Evolutionary conservation across 2,329 filamentous ascomycete genomes (phyloP).

Genomic region (Eutypella sp.): DNA sequence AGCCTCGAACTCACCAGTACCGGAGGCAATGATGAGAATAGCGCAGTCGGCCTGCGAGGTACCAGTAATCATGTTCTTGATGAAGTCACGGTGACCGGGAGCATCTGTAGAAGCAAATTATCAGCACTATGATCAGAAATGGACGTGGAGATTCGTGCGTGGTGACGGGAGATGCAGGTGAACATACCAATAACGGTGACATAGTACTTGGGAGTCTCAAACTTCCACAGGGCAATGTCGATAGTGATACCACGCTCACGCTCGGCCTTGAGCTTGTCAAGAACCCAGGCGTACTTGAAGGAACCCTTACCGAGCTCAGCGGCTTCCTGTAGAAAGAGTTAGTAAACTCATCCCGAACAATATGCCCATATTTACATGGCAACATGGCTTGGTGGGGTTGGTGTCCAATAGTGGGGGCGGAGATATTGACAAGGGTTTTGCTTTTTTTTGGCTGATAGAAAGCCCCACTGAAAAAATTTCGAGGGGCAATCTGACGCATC

Average conservation of each 20-base stretch:
- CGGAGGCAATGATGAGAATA: constrained; percentile 99
- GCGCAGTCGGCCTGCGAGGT: constrained; percentile 99
- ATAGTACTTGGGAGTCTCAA: constrained; percentile 97
- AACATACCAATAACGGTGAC: constrained; percentile 91
- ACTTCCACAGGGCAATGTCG: constrained; percentile 99
- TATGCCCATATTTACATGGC: too few species aligned
- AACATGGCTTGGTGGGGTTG: too few species aligned
- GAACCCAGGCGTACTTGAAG: constrained; percentile 99
- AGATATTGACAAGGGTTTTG: too few species aligned
- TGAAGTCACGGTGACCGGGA: constrained; percentile 99
- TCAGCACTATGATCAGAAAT: constrained; percentile 16
- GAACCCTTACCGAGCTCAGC: constrained; percentile 99
- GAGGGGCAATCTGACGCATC: too few species aligned
- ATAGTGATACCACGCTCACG: constrained; percentile 99
- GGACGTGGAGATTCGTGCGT: not conserved
- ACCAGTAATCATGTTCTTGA: constrained; percentile 99
- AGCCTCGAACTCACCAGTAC: constrained; percentile 99
- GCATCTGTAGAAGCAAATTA: constrained; percentile 55
- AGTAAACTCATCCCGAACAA: constrained; percentile 9
- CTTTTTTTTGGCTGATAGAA: too few species aligned
- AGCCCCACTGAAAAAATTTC: too few species aligned
- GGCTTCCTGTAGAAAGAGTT: constrained; percentile 67
- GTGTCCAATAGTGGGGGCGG: too few species aligned
- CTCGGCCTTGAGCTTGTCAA: constrained; percentile 99
- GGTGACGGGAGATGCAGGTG: not conserved